Evolutionary conservation across 1,139 yeast species (phyloP), one percentile per base, ranked within the genome.

Genomic region (Debaryomyces udenii): DNA sequence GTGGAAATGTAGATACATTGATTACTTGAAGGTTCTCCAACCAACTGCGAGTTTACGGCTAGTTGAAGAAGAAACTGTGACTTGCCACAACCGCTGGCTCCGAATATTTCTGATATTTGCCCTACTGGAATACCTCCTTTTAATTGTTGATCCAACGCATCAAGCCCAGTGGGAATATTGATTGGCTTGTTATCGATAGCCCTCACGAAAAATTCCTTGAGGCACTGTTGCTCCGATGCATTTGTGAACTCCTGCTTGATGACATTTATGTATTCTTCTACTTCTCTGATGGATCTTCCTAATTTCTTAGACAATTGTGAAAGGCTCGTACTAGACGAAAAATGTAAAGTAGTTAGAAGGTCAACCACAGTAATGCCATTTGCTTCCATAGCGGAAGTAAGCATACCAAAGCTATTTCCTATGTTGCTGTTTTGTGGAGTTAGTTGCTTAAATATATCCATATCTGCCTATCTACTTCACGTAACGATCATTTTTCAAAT

Each of bases 21-120:
- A 20, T 47, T 51, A 13, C 46, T 43, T 14, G 57, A 52, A 4
- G 52, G 32, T 4, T 59, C 64, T 2, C 31, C 43, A 0, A 81
- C 74, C 15, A 74, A 49, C 48, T 84, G 90, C 6, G 83, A 78
- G 3, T 80, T 64, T 6, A 80, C 63, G 1, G 86, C 69, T 36
- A 89, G 53, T 49, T 85, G 93, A 61, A 83, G 72, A 24, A 86
- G 61, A 7, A 90, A 62, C 51, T 89, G 94, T 0, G 96, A 83
- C 57, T 90, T 90, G 0, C 96, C 97, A 2, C 86, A 76, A 0
- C 95, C 88, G 45, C 94, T 82, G 29, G 84, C 86, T 0, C 98
- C 98, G 50, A 82, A 83, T 2, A 91, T 59, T 61, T 91, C 98
- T 0, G 94, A 85, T 3, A 91, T 63, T 31, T 78, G 72, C 2